Evolutionary conservation across 352 stramenopile species (phyloP).

Genomic region (Phytopythium oedochilum): DNA sequence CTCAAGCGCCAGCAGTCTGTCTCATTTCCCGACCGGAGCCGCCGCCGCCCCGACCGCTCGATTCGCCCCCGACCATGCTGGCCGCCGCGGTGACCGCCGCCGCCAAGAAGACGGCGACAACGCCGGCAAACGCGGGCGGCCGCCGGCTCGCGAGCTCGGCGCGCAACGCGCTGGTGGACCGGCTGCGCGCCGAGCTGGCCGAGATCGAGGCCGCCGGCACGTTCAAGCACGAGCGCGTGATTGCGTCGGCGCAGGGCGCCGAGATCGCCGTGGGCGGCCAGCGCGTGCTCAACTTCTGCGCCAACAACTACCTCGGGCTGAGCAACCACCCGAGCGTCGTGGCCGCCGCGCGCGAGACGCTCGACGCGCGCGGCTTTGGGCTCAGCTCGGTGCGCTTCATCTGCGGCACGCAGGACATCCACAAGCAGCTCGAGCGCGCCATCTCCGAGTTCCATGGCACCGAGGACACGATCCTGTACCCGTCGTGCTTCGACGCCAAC

Average conservation of each 20-base stretch:
- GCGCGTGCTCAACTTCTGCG: constrained; percentile 92
- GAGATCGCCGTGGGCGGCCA: constrained; percentile 70
- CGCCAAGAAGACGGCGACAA: constrained; percentile 4
- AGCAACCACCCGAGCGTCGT: constrained; percentile 87
- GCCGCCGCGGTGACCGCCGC: constrained; percentile 1
- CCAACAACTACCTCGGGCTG: constrained; percentile 94
- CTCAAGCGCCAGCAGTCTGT: too few species aligned
- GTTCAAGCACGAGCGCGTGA: constrained; percentile 89
- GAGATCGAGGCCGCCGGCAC: constrained; percentile 76
- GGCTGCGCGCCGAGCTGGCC: constrained; percentile 61
- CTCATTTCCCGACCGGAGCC: constrained; percentile 2
- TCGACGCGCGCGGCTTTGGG: constrained; percentile 88
- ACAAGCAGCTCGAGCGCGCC: constrained; percentile 87
- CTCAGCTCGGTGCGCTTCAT: constrained; percentile 93
- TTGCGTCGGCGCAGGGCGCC: constrained; percentile 81
- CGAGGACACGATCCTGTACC: constrained; percentile 93
- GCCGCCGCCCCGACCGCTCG: background rate
- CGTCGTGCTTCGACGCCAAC: constrained; percentile 94
- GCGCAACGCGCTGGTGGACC: constrained; percentile 71
- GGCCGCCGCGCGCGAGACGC: constrained; percentile 69
- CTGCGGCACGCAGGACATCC: constrained; percentile 92
- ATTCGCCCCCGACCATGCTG: constrained; percentile 9
- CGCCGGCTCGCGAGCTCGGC: constrained; percentile 1
- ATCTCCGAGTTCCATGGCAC: constrained; percentile 94
- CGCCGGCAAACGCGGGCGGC: background rate